Evolutionary conservation across 2,329 filamentous ascomycete genomes (phyloP), one percentile per base, ranked within the genome.

Genomic region (Alternaria arborescens): DNA sequence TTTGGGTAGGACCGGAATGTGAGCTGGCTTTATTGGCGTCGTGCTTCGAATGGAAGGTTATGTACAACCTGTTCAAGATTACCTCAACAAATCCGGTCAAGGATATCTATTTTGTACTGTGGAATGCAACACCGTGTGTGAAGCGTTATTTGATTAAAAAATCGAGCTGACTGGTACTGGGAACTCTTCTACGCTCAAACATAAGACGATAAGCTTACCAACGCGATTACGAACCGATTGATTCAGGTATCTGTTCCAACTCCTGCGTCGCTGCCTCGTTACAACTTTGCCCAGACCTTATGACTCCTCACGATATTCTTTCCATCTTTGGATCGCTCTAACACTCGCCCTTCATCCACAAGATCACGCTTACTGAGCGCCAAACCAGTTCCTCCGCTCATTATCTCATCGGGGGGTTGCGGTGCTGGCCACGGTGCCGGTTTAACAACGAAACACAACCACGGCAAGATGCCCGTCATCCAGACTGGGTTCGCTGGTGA

Each of bases 401-500:
- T 16, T 7, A 41, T 20, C 32, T 41, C 50, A n/a, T 30, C 32
- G 8, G 50, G 36, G 3, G 40, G 22, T 22, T 26, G 28, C 6
- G 52, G 52, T 18, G 52, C 36, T 2, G 20, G 34, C 1, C 24
- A 28, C 8, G 46, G 46, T 32, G 46, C 46, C 20, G 32, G 20
- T 36, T 50, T 50, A n/a, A 50, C 32, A 6, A 50, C 46, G 32
- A 50, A 50, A 3, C 46, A 50, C 20, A 50, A n/a, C 22, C 34
- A 38, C 46, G 46, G 32, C 32, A 36, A 26, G 3, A 7, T 8
- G 14, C 40, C 14, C 5, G n/a, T 18, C 30, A 18, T 50, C 22
- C 46, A 63, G 4, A 63, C 11, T 4, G 62, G 38, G 7, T 40
- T 52, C 18, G 38, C 38, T 4, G 51, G 57, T 24, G 10, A 16